Conservation (phyloP, 139 green algal species). For the Micractinium conductrix region DNA sequence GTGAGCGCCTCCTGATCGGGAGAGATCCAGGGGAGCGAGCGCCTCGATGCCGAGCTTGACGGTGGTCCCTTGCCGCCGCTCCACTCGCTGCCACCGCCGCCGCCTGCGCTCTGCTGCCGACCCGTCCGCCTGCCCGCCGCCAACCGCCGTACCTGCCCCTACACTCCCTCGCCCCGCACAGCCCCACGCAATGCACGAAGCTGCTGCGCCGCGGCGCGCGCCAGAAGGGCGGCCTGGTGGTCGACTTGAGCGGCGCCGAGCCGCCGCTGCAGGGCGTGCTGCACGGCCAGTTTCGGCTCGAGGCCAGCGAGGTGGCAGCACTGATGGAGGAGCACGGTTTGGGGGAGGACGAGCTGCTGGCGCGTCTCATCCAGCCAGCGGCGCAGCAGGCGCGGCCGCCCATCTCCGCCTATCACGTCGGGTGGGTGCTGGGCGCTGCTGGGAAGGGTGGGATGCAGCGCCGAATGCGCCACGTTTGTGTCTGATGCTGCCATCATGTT, state of each 20-base stretch:
- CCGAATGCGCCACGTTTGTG: too few relatives aligned
- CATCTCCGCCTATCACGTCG: slow-evolving; percentile 81
- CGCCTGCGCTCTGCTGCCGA: too few relatives aligned
- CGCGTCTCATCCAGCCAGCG: slow-evolving; percentile 66
- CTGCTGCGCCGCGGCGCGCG: slow-evolving; percentile 25
- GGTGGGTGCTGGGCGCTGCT: slow-evolving; percentile 17
- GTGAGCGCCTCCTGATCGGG: neutral
- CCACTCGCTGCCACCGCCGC: too few relatives aligned
- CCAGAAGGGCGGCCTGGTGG: slow-evolving; percentile 28
- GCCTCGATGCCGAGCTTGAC: too few relatives aligned
- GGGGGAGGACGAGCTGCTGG: slow-evolving; percentile 64
- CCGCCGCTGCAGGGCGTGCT: slow-evolving; percentile 26
- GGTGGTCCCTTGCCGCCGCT: too few relatives aligned
- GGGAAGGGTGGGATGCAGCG: neutral
- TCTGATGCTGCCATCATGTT: too few relatives aligned
- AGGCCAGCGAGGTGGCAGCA: slow-evolving; percentile 47
- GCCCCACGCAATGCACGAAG: slow-evolving; percentile 2
- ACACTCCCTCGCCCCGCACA: neutral
- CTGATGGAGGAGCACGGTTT: slow-evolving; percentile 46
- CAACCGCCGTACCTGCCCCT: neutral
- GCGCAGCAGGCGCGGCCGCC: slow-evolving; percentile 67
- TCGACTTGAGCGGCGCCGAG: slow-evolving; percentile 28
- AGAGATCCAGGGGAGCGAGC: too few relatives aligned
- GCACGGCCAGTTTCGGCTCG: slow-evolving; percentile 43
- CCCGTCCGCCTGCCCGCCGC: too few relatives aligned